Conservation (phyloP, 768 basidiomycete species). For the Neoboletus subvelutipes region DNA sequence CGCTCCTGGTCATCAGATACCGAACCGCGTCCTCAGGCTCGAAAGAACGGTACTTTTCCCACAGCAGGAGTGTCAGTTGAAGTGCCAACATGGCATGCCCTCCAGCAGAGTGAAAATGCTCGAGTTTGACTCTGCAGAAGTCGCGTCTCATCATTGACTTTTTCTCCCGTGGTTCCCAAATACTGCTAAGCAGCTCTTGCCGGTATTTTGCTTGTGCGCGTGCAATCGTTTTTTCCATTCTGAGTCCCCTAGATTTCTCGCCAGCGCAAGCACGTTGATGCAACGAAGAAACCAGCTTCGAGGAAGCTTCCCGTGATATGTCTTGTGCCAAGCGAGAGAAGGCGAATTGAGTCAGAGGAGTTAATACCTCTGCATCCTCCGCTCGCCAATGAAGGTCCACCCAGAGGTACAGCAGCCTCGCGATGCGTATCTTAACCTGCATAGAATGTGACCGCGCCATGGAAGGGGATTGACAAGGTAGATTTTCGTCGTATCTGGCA, state of each 20-base stretch:
- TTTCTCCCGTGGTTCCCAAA: conserved; percentile 29
- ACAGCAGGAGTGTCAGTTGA: conserved; percentile 43
- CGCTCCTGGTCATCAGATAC: too few relatives aligned
- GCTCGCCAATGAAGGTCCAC: conserved; percentile 66
- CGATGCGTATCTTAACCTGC: conserved; percentile 57
- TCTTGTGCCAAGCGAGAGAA: conserved; percentile 32
- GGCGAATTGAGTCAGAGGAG: conserved; percentile 30
- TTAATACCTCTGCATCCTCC: conserved; percentile 42
- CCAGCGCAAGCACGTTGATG: conserved; percentile 26
- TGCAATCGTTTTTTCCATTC: conserved; percentile 26
- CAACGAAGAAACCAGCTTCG: conserved; percentile 30
- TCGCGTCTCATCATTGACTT: conserved; percentile 30
- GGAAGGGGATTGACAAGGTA: conserved; percentile 21
- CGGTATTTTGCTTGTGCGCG: conserved; percentile 21
- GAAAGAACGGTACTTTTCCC: conserved; percentile 38
- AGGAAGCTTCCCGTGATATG: conserved; percentile 31
- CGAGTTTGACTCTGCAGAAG: conserved; percentile 30
- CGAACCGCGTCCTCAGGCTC: conserved; percentile 45
- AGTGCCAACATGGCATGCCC: conserved; percentile 46
- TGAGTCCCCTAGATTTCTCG: conserved; percentile 24
- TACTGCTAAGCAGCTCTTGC: conserved; percentile 17
- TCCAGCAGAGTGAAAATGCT: conserved; percentile 34
- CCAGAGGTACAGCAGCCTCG: conserved; percentile 65
- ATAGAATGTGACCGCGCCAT: conserved; percentile 43
- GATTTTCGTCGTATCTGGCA: conserved; percentile 47